Conservation (phyloP, 805 yeast species). For the Pichia deserticola region DNA sequence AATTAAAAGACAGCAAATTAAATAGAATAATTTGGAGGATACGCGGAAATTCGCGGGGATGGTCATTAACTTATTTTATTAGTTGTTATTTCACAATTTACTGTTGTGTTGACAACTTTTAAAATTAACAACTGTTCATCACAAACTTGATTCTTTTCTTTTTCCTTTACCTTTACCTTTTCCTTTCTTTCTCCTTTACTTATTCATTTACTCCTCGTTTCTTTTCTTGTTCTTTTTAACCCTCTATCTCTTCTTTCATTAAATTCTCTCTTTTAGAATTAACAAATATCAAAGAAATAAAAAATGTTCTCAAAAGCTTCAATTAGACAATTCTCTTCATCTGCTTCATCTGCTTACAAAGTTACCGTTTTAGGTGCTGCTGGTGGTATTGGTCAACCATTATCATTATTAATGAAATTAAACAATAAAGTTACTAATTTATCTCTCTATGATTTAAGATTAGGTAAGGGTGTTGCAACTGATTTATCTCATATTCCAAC, state of each 20-base stretch:
- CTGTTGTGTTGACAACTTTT: too few relatives aligned
- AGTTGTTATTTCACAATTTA: too few relatives aligned
- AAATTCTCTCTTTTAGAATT: background rate
- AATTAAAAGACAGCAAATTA: background rate
- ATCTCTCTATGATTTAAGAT: conserved; percentile 80
- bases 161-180: too few relatives aligned
- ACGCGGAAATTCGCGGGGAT: background rate
- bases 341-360: conserved; percentile 63
- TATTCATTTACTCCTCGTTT: too few relatives aligned
- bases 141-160: too few relatives aligned
- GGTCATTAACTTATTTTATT: too few relatives aligned
- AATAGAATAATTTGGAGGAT: too few relatives aligned
- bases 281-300: background rate
- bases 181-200: too few relatives aligned
- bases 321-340: conserved; percentile 50
- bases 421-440: conserved; percentile 83
- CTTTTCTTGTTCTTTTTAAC: background rate
- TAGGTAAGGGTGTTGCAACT: conserved; percentile 96
- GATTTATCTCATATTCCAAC: conserved; percentile 93
- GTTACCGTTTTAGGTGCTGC: conserved; percentile 79
- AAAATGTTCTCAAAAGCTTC: conserved; percentile 50
- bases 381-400: conserved; percentile 95
- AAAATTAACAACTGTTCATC: too few relatives aligned
- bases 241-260: background rate
- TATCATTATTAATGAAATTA: conserved; percentile 74